A percentile compares a stretch with the other conserved stretches of the same genome.
Evolutionary conservation across 2,329 filamentous ascomycete genomes (phyloP).

Genomic region (Diaporthe sp.): DNA sequence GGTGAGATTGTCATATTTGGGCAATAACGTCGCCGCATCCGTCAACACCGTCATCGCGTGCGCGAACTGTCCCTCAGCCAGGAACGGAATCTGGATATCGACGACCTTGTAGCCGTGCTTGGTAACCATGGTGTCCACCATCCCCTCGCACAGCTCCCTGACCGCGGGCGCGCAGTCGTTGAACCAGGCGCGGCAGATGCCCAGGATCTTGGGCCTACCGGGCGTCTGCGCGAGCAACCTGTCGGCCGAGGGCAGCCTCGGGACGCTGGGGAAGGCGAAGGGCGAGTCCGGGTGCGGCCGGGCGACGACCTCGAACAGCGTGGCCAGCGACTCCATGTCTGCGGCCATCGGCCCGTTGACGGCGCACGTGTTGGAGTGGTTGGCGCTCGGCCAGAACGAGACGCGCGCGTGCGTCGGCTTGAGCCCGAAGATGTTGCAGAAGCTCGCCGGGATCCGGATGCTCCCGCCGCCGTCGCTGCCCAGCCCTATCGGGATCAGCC

Average conservation of each 20-base stretch:
- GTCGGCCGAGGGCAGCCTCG: slow-evolving; percentile 49
- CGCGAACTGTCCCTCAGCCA: slow-evolving; percentile 76
- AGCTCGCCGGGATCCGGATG: slow-evolving; percentile 79
- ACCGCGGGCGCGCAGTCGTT: slow-evolving; percentile 57
- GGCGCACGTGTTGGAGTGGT: slow-evolving; percentile 71
- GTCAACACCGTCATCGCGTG: slow-evolving; percentile 81
- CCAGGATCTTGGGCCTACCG: slow-evolving; percentile 64
- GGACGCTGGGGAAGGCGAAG: slow-evolving; percentile 58
- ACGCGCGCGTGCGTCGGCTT: slow-evolving; percentile 79
- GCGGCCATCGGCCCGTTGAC: slow-evolving; percentile 77
- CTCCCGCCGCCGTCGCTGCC: slow-evolving; percentile 82
- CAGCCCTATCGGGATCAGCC: slow-evolving; percentile 78
- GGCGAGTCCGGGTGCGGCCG: slow-evolving; percentile 71
- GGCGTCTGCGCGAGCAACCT: slow-evolving; percentile 41
- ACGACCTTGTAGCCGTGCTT: slow-evolving; percentile 67
- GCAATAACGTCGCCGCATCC: slow-evolving; percentile 65
- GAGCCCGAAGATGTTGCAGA: slow-evolving; percentile 81
- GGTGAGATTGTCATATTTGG: slow-evolving; percentile 64
- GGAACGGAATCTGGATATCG: slow-evolving; percentile 69
- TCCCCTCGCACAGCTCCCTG: slow-evolving; percentile 55
- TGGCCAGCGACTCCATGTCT: slow-evolving; percentile 75
- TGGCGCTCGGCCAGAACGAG: slow-evolving; percentile 70
- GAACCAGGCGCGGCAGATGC: slow-evolving; percentile 77
- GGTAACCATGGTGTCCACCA: slow-evolving; percentile 66
- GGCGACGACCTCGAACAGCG: slow-evolving; percentile 75